These are phyloP conservation scores for Ustilago curta DNA, from an alignment of 1,284 basidiomycete species.

Conservation along the genomic window DNA sequence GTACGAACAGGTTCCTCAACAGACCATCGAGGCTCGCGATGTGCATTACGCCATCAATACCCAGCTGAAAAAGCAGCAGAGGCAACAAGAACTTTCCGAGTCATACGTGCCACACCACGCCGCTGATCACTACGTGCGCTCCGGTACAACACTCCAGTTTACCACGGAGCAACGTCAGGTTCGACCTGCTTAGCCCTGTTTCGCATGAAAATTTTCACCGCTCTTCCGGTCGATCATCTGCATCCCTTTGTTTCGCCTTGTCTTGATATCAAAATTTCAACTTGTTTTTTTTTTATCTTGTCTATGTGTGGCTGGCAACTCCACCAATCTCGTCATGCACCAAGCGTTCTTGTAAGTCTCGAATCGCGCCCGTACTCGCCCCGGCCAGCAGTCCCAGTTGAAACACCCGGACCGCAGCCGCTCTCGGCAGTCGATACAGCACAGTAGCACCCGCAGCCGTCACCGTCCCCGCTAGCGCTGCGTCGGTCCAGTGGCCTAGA, in stretches of 20 bases:
- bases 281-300: constrained; percentile 6
- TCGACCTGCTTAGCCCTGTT: constrained; percentile 8
- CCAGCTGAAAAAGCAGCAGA: constrained; percentile 24
- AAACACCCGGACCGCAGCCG: constrained; percentile 31
- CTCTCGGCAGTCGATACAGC: constrained; percentile 42
- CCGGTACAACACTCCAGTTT: constrained; percentile 34
- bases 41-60: constrained; percentile 35
- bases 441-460: constrained; percentile 42
- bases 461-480: constrained; percentile 48
- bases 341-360: constrained; percentile 42
- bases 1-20: constrained; percentile 14
- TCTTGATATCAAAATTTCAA: no score
- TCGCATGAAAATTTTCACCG: no score
- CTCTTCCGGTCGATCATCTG: no score
- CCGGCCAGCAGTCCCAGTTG: constrained; percentile 46
- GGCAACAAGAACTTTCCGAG: constrained; percentile 22
- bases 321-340: constrained; percentile 41
- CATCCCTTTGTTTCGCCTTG: no score
- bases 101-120: constrained; percentile 22
- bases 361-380: constrained; percentile 38
- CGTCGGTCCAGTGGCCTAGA: constrained; percentile 62
- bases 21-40: constrained; percentile 24
- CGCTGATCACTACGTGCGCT: constrained; percentile 33
- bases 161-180: constrained; percentile 15
- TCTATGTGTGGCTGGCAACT: constrained; percentile 47